Evolutionary conservation across 2,329 filamentous ascomycete genomes (phyloP), one percentile per base, ranked within the genome.

Genomic region (Trichoderma hamatum): DNA sequence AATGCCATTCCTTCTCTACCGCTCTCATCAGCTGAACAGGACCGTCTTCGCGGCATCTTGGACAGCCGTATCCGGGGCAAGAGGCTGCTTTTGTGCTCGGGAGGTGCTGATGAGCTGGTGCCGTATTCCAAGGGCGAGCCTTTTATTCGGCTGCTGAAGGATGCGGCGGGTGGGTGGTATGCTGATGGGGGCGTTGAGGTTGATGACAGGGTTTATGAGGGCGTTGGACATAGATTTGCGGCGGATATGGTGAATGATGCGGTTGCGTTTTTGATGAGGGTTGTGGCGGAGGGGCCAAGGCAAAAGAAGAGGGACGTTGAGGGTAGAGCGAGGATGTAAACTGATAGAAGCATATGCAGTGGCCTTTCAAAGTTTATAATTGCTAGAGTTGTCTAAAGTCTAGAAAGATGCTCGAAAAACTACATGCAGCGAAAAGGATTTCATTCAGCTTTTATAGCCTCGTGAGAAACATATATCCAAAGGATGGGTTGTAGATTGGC

Each of bases 31-130:
- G 73, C 77, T 1, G 82, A 86, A 56, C 80, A 83, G 54, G 77
- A 80, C 9, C 81, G 82, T 3, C 73, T 89, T 16, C 78, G 80
- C 14, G 72, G 74, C 2, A 73, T 88, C 6, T 77, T 89, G 0
- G 82, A 87, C 36, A 71, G 78, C 3, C 82, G 80, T 1, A 74
- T 92, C 9, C 79, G 80, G 6, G 88, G 88, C 1, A 94, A 93
- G 81, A 86, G 81, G 70, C 81, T 93, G 30, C 80, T 93, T 28
- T 81, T 88, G 51, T 85, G 90, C 69, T 90, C 88, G 1, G 91
- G 91, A 2, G 88, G 82, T 0, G 86, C 82, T 0, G 92, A 96
- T 75, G 89, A 88, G 74, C 79, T 95, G 3, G 92, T 96, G 19
- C 92, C 92, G 16, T 91, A 92, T 73, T 79, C 80, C 28, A 85